These are phyloP conservation scores for Solanum tarapatanum DNA, from an alignment of 257 asterid species.

Conservation along the genomic window DNA sequence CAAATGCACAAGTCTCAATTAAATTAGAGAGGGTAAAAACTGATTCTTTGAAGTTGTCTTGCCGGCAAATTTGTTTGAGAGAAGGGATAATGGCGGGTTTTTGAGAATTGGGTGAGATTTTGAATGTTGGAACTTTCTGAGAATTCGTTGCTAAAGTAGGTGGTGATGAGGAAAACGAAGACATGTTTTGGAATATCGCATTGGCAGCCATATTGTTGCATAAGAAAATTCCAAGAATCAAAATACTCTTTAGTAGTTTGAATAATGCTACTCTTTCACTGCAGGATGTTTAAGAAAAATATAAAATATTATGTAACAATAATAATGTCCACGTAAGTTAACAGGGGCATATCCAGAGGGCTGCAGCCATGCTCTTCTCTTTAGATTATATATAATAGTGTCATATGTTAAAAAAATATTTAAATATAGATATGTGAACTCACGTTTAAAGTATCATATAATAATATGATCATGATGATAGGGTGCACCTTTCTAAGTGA, in stretches of 20 bases:
- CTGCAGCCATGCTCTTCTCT: no score
- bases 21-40: slow-evolving; percentile 15
- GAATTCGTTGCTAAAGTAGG: slow-evolving; percentile 4
- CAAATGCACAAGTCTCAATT: slow-evolving; percentile 37
- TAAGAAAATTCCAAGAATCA: not conserved
- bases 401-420: no score
- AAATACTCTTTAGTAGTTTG: not conserved
- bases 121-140: not conserved
- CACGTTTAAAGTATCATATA: no score
- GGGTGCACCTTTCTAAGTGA: no score
- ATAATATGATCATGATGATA: no score
- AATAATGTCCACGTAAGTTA: no score
- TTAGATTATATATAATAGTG: no score
- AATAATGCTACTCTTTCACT: not conserved
- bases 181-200: slow-evolving; percentile 13
- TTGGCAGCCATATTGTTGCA: slow-evolving; percentile 19
- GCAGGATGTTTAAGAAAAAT: no score
- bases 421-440: no score
- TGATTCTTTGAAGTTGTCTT: slow-evolving; percentile 21
- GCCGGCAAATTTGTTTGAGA: slow-evolving; percentile 4
- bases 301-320: no score
- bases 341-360: no score
- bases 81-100: not conserved
- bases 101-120: not conserved
- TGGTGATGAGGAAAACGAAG: slow-evolving; percentile 14